A percentile compares a stretch with the other conserved stretches of the same genome.
These are phyloP conservation scores for Fraxinus sp. DNA, from an alignment of 305 asterid genomes.

Conservation along the genomic window DNA sequence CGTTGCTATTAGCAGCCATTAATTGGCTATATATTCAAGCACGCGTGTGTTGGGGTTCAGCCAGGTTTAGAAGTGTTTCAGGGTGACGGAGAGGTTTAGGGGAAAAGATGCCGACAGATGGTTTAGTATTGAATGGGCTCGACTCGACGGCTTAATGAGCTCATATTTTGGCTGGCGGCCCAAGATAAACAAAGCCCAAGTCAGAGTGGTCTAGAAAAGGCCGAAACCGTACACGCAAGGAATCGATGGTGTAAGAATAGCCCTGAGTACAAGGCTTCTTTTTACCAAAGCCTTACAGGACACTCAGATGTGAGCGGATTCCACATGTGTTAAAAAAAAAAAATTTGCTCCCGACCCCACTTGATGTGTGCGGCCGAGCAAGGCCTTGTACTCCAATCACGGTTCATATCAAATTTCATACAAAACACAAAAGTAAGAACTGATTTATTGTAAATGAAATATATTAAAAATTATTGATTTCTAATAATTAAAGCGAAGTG, in stretches of 20 bases:
- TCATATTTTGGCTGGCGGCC: neutral
- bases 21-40: neutral
- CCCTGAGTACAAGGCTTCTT: no score
- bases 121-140: slow-evolving; percentile 4
- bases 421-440: no score
- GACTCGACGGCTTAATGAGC: neutral
- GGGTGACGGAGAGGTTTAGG: neutral
- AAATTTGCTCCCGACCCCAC: no score
- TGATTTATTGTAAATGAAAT: no score
- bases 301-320: no score
- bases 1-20: slow-evolving; percentile 35
- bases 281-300: no score
- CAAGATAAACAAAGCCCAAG: neutral
- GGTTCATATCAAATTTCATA: no score
- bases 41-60: neutral
- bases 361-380: no score
- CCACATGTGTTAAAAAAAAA: no score
- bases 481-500: no score
- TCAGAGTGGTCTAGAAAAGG: neutral
- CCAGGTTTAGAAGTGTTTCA: neutral
- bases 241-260: neutral
- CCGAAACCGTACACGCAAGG: neutral
- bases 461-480: no score
- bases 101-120: slow-evolving; percentile 6
- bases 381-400: no score